Evolutionary conservation across 345 rosid species (phyloP).

Genomic region (Citrus glauca): DNA sequence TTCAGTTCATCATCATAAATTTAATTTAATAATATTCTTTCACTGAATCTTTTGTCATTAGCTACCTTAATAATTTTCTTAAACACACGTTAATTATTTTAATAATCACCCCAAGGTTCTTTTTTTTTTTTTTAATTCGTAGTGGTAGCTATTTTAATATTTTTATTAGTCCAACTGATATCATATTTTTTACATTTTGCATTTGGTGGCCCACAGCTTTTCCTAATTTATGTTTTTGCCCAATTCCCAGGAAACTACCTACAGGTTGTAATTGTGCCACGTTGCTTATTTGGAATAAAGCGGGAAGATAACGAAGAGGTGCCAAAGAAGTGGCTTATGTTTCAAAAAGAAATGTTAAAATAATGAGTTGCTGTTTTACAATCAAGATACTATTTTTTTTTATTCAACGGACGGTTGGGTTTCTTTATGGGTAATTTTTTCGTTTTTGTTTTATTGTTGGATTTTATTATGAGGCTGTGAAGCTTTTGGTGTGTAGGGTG

Average conservation of each 20-base stretch:
- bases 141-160: background rate
- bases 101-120: background rate
- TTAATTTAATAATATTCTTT: background rate
- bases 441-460: constrained; percentile 14
- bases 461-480: constrained; percentile 57
- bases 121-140: background rate
- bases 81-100: background rate
- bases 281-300: constrained; percentile 39
- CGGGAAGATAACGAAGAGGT: constrained; percentile 33
- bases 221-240: constrained; percentile 1
- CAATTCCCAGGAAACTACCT: background rate
- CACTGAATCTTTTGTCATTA: background rate
- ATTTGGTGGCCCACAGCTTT: constrained; percentile 3
- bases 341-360: constrained; percentile 21
- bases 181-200: background rate
- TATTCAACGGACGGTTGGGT: constrained; percentile 7
- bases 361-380: background rate
- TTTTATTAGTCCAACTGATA: background rate
- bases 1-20: background rate
- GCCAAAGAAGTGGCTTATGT: constrained; percentile 21
- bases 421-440: constrained; percentile 24
- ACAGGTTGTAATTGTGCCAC: constrained; percentile 46
- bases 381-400: background rate
- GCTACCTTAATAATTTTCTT: background rate
- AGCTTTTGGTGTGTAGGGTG: constrained; percentile 23